Percentiles rank a stretch among this genome's conserved stretches.
Conservation (phyloP, 1,139 yeast species). For the Trichomonascaceae sp. region DNA sequence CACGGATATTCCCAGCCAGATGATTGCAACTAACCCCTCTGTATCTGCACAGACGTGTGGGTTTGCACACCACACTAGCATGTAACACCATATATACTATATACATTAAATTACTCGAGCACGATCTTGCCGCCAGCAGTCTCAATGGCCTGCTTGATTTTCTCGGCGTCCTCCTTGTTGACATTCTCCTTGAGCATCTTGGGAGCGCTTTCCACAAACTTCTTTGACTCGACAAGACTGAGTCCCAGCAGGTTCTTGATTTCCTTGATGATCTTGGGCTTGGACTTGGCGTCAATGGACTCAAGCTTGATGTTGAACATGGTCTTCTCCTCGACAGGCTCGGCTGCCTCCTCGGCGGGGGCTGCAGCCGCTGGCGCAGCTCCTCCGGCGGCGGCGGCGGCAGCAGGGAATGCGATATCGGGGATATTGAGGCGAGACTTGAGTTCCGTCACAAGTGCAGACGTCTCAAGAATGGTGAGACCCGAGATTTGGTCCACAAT, state of each 20-base stretch:
- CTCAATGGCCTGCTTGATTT: conserved; percentile 85
- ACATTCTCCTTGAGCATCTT: conserved; percentile 79
- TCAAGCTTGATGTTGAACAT: conserved; percentile 87
- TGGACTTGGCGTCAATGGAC: conserved; percentile 84
- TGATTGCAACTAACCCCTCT: too few species aligned
- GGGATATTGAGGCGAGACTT: conserved; percentile 83
- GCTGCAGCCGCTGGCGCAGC: conserved; percentile 59
- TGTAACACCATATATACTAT: too few species aligned
- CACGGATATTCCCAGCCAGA: too few species aligned
- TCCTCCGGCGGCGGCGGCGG: conserved; percentile 45
- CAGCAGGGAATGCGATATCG: conserved; percentile 80
- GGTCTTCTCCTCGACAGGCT: conserved; percentile 82
- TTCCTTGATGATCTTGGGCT: conserved; percentile 96
- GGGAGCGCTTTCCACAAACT: conserved; percentile 96
- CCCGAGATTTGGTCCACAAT: conserved; percentile 88
- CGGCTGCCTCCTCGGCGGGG: conserved; percentile 68
- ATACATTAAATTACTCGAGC: conserved; percentile 82
- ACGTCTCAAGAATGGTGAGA: conserved; percentile 81
- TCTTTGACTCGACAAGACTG: conserved; percentile 92
- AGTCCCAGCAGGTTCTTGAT: conserved; percentile 84
- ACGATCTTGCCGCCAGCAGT: conserved; percentile 87
- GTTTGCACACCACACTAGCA: too few species aligned
- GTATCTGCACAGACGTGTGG: too few species aligned
- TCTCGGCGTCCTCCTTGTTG: conserved; percentile 81
- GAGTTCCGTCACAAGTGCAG: conserved; percentile 68